Conservation (phyloP, 1,284 basidiomycete species). For the Agaricales sp. region DNA sequence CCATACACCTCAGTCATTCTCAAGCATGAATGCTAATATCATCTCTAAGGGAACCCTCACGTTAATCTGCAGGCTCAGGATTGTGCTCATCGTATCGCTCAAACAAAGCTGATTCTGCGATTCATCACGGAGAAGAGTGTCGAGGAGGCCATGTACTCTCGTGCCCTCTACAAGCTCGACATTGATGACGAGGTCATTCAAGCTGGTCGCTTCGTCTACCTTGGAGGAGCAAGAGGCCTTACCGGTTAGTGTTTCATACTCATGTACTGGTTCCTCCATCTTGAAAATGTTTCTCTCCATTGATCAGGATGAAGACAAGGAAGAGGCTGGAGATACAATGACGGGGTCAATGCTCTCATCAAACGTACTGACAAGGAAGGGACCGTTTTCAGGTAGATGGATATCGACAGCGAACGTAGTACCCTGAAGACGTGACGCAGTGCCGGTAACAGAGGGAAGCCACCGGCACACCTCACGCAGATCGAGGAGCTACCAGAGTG, state of each 20-base stretch:
- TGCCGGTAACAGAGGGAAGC: constrained; percentile 69
- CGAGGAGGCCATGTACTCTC: constrained; percentile 93
- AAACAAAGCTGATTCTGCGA: constrained; percentile 94
- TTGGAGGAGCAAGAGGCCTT: constrained; percentile 97
- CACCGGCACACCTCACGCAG: constrained; percentile 74
- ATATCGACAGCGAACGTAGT: constrained; percentile 73
- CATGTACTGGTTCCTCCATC: constrained; percentile 9
- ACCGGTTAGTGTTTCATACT: constrained; percentile 49
- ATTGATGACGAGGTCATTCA: constrained; percentile 99
- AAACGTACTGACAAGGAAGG: constrained; percentile 80
- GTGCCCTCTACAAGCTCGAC: constrained; percentile 94
- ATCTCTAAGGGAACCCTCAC: constrained; percentile 74
- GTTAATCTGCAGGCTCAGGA: constrained; percentile 99
- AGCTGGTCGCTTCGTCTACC: constrained; percentile 97
- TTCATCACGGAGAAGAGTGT: constrained; percentile 98
- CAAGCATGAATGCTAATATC: constrained; percentile 4
- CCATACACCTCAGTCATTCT: not conserved
- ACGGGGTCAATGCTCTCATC: constrained; percentile 93
- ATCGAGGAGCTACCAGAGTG: constrained; percentile 89
- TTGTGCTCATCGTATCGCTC: constrained; percentile 98
- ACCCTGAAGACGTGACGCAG: constrained; percentile 64
- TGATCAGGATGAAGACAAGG: constrained; percentile 86
- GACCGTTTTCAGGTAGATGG: constrained; percentile 77
- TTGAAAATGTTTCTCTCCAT: constrained; percentile 75
- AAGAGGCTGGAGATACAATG: constrained; percentile 91